Evolutionary conservation across 2,329 filamentous ascomycete species (phyloP).

Genomic region (Diaporthe humulicola): DNA sequence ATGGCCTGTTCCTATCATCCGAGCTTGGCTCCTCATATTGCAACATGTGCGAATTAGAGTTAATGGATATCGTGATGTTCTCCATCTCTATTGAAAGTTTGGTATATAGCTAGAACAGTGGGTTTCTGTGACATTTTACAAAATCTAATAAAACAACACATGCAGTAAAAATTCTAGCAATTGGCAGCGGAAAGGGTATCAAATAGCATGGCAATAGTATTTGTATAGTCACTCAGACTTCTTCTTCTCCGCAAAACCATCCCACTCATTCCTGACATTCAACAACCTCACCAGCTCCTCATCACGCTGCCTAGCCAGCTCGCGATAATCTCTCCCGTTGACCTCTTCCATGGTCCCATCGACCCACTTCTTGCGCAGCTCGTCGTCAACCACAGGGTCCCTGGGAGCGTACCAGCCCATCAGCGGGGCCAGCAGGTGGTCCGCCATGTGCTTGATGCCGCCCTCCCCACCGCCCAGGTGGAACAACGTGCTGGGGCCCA

Average conservation of each 20-base stretch:
- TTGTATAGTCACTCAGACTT: not conserved
- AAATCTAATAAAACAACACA: too few species aligned
- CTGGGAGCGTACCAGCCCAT: constrained; percentile 43
- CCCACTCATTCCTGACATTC: constrained; percentile 41
- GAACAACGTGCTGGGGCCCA: constrained; percentile 42
- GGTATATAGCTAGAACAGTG: too few species aligned
- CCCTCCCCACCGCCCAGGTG: constrained; percentile 42
- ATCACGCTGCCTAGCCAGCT: constrained; percentile 41
- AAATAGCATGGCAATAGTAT: not conserved
- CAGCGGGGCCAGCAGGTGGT: constrained; percentile 42
- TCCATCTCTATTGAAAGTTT: not conserved
- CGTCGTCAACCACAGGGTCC: constrained; percentile 43
- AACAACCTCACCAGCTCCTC: constrained; percentile 42
- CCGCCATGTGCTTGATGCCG: constrained; percentile 41
- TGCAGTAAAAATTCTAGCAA: not conserved
- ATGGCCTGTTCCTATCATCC: not conserved
- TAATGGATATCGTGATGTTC: not conserved
- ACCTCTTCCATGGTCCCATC: constrained; percentile 39
- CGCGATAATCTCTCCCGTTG: constrained; percentile 36
- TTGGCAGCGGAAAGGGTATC: not conserved
- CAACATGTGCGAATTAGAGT: not conserved
- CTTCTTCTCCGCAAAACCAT: constrained; percentile 36
- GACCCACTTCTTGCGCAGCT: constrained; percentile 41
- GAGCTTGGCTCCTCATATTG: accelerated
- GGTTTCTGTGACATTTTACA: too few species aligned